These are phyloP conservation scores for Begonia peltatifolia DNA, from an alignment of 306 rosid species.

Conservation along the genomic window DNA sequence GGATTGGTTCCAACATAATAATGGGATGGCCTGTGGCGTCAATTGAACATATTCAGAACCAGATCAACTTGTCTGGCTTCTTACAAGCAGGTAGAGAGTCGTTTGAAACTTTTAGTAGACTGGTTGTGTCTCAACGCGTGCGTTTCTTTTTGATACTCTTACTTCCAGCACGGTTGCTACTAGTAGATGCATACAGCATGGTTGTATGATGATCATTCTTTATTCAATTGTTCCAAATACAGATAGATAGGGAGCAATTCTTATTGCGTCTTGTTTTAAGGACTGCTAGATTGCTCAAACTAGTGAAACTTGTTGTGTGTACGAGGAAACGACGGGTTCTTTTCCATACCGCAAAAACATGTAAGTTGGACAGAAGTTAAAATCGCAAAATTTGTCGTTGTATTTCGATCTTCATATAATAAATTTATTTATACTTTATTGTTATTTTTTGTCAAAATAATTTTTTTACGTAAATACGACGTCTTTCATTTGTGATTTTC, in stretches of 20 bases:
- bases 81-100: constrained; percentile 52
- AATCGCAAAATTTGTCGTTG: too few relatives aligned
- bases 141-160: constrained; percentile 59
- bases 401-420: too few relatives aligned
- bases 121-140: constrained; percentile 69
- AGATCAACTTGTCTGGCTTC: constrained; percentile 44
- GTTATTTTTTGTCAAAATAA: too few relatives aligned
- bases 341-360: too few relatives aligned
- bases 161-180: constrained; percentile 48
- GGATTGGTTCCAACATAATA: constrained; percentile 23
- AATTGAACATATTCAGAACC: constrained; percentile 26
- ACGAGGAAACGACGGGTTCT: too few relatives aligned
- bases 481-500: too few relatives aligned
- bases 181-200: constrained; percentile 33
- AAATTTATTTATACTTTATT: too few relatives aligned
- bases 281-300: too few relatives aligned
- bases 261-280: too few relatives aligned
- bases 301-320: too few relatives aligned
- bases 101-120: constrained; percentile 51
- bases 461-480: too few relatives aligned
- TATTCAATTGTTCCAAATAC: constrained; percentile 50
- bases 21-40: constrained; percentile 32
- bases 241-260: constrained; percentile 4
- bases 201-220: constrained; percentile 45
- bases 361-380: too few relatives aligned